Percentiles rank a stretch among this genome's conserved stretches.
These are phyloP conservation scores for Fusarium albidum DNA, from an alignment of 2,329 filamentous ascomycete genomes.

Conservation along the genomic window DNA sequence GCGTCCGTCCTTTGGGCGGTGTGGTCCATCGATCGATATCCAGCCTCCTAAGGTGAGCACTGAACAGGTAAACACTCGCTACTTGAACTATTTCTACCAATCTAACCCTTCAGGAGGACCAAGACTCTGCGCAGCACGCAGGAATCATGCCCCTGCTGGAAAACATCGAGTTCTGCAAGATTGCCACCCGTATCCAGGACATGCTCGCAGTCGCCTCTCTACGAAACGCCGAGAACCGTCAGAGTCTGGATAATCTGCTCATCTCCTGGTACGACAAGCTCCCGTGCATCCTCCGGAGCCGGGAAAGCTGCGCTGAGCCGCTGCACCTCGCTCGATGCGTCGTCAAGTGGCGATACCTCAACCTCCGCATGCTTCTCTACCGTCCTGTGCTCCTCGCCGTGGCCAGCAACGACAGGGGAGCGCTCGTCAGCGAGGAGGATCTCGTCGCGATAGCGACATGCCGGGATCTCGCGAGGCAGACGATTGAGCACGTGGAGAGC, in stretches of 20 bases:
- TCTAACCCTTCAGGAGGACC: constrained; percentile 34
- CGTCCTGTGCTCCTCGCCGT: constrained; percentile 6
- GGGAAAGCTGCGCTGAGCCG: not conserved
- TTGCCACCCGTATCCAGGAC: constrained; percentile 81
- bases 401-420: too few species aligned
- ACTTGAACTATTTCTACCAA: not conserved
- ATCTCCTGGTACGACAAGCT: constrained; percentile 1
- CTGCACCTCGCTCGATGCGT: not conserved
- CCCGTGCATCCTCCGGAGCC: not conserved
- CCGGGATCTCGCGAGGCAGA: constrained; percentile 72
- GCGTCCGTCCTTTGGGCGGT: constrained; percentile 73
- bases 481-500: constrained; percentile 75
- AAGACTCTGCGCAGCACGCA: constrained; percentile 65
- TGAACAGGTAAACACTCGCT: constrained; percentile 44
- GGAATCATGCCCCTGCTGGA: constrained; percentile 76
- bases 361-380: constrained; percentile 8
- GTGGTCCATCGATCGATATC: constrained; percentile 73
- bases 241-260: not conserved
- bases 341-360: constrained; percentile 5
- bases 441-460: constrained; percentile 73
- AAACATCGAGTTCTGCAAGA: constrained; percentile 81
- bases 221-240: constrained; percentile 66
- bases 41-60: constrained; percentile 64
- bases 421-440: constrained; percentile 60
- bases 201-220: constrained; percentile 74